Evolutionary conservation across 257 asterid species (phyloP), one percentile per base, ranked within the genome.

Genomic region (Solanum chaucha): DNA sequence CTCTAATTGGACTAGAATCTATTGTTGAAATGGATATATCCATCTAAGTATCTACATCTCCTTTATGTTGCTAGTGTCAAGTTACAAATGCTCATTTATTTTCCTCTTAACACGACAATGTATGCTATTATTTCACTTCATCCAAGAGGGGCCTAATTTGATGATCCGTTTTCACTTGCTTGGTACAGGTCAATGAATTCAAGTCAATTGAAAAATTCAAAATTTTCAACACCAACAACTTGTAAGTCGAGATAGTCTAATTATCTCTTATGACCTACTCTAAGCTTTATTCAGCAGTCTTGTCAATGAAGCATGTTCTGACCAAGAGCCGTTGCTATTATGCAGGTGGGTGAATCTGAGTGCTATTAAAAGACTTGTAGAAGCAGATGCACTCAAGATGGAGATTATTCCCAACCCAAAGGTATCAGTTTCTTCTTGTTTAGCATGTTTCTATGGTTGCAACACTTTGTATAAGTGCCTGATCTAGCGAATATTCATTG

Each of bases 321-420:
- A 81, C 44, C n/a, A 2, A 48, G 38, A 19, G 24, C 6, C 68
- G 1, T 81, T 48, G 17, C 68, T 28, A 1, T 1, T 81, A 3
- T 90, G 92, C 92, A 97, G 99, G 94, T 97, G 99, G 99, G 96
- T 96, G 89, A 97, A 95, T 91, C 90, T 97, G 91, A 87, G 90
- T 68, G 98, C 99, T 40, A 94, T 97, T 90, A 90, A 95, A 90
- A 94, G 98, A 91, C 98, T 96, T 86, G 99, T 97, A 58, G 85
- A 91, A 93, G 95, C 89, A 64, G 93, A 93, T 82, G 96, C 99
- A 46, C 89, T 97, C 87, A 93, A 96, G 93, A 96, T 95, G 99
- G 99, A 97, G 91, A 97, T 96, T 84, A 97, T 97, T 87, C 99
- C 99, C 74, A 97, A 97, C 93, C 99, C 99, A 24, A 97, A 97